Base-by-base conservation (phyloP, 768 basidiomycete genomes). In the Lenzites betulinus region DNA sequence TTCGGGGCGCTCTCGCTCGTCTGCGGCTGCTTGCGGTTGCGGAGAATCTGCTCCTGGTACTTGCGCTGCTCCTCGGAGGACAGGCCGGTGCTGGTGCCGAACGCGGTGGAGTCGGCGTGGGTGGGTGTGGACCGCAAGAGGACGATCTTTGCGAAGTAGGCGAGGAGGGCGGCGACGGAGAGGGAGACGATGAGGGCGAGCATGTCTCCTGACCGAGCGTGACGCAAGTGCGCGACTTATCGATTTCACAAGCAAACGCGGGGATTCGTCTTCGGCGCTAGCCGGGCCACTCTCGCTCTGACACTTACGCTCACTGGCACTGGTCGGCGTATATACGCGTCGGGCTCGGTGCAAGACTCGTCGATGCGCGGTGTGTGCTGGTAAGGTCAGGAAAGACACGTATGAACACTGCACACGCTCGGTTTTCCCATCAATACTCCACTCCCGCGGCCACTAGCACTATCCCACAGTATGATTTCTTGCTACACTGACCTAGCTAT, bases 171-270 rank as follows among this genome's bases (percentile, higher is more conserved):
- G 7, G 62, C 62, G 58, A 51, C 49, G 58, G 76, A 73, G 30
- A 79, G 49, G 23, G 59, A 64, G 53, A 79, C 59, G 16, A 67
- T 64, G 59, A 79, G 58, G 0, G 64, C 60, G 61, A 70, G 57
- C 62, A 64, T 41, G 59, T 58, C 28, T 49, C 42, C 15, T 46
- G 54, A 39, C 60, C 53, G 28, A 69, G 58, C 43, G 16, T 36
- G 39, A 16, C 41, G 18, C 13, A 8, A 9, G 41, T 28, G n/a
- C 42, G 42, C 28, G 42, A 35, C 36, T 49, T 38, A 51, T 58
- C 49, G 57, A 51, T 58, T 51, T 58, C 57, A 58, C 57, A 42
- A 43, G 57, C 57, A 41, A 57, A 33, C 16, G 44, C 44, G 44
- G 43, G 33, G 18, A 13, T 42, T 20, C 30, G 35, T 16, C 41